Base-by-base conservation (phyloP, 768 basidiomycete genomes). In the Leccinum pellstonianum region DNA sequence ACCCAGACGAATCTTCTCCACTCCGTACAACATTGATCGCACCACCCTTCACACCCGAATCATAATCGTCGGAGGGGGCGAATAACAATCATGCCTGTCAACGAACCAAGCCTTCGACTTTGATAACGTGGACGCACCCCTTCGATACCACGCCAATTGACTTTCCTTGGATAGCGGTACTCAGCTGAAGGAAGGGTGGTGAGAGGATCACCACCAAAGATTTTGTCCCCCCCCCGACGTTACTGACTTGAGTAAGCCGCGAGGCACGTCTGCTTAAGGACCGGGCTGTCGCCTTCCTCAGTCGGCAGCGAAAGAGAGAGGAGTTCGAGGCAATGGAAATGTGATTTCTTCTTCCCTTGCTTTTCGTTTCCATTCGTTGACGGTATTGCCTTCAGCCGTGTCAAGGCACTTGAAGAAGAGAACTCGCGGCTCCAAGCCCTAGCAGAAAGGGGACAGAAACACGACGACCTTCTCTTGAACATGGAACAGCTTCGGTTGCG, bases 241-340 rank as follows among this genome's bases (percentile, higher is more conserved):
- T 23, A 23, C 23, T 23, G 23, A 23, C 23, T 23, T 23, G 23
- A 23, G 23, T 23, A 23, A 23, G 23, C 23, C 23, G 23, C 23
- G 23, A 23, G 23, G 23, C 23, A 23, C 23, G 23, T 23, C 23
- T 23, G 8, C 90, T 95, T 59, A 95, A 95, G 81, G 95, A 95
- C 77, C 83, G 93, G 58, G 93, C 93, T 12, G 93, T 93, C 11
- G 93, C 93, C 59, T 95, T 95, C 79, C 86, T 95, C 70, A 89
- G 87, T 76, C 81, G 93, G 72, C 93, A 95, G 74, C 82, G 93
- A 67, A 95, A 95, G 75, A 85, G 93, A 57, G 93, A 95, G 76
- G 92, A 94, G 77, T 95, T 93, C 68, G 93, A 95, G 76, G 79
- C 72, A 68, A 93, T 95, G 90, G 93, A 94, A 80, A 76, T 89